Percentiles rank a stretch among this genome's conserved stretches.
phyloP scores from a whole-genome alignment of 2,329 filamentous ascomycete species.

The Alternaria sp. region DNA sequence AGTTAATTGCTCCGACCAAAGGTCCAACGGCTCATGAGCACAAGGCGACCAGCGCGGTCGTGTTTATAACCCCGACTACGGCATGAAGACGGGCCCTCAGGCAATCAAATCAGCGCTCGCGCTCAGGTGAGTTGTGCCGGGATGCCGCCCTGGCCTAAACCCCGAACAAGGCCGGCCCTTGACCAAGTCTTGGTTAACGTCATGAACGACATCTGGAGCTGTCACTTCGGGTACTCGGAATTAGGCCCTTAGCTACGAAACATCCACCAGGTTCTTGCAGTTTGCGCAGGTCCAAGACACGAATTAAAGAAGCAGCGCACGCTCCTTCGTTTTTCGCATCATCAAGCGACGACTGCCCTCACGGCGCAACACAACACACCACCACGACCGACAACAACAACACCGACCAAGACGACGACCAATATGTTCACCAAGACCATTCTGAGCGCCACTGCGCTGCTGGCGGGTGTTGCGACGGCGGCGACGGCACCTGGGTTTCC shows the following conservation, averaged over 20 bases:
- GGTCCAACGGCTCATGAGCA: background rate
- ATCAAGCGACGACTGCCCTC: background rate
- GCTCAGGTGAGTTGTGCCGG: slow-evolving; percentile 1
- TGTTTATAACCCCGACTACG: background rate
- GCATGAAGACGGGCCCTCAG: slow-evolving; percentile 1
- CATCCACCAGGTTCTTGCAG: background rate
- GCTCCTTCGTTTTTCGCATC: background rate
- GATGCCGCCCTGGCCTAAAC: background rate
- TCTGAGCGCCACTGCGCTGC: slow-evolving; percentile 21
- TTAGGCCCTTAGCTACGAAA: background rate
- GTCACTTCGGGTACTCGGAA: slow-evolving; percentile 1
- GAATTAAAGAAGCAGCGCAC: background rate
- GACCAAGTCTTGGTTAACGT: slow-evolving; percentile 2
- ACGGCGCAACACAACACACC: background rate
- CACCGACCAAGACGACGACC: background rate
- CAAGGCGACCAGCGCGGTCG: background rate
- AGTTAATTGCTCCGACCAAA: background rate
- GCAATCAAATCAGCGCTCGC: background rate
- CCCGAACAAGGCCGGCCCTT: background rate
- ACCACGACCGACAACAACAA: background rate
- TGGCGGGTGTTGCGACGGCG: slow-evolving; percentile 26
- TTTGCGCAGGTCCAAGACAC: background rate
- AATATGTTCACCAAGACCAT: slow-evolving; percentile 27
- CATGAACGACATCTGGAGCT: background rate
- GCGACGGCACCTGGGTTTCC: slow-evolving; percentile 44